Percentiles rank a stretch among this genome's conserved stretches.
phyloP scores from a whole-genome alignment of 495 filamentous ascomycete genomes.

The Gamarada debralockiae region DNA sequence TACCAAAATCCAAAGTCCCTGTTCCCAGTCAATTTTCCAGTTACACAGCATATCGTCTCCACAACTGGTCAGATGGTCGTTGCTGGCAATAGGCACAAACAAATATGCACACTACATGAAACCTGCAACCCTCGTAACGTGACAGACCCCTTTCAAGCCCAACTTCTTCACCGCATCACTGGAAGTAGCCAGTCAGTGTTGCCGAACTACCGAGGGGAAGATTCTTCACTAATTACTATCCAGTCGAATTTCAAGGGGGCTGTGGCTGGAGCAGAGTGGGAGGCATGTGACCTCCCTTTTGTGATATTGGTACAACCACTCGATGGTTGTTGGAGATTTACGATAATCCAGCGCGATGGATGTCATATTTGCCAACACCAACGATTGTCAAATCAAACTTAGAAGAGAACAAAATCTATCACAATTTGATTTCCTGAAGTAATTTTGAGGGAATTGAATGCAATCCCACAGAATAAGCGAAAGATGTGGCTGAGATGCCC shows the following conservation, averaged over 20 bases:
- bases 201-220: background rate
- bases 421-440: too few relatives aligned
- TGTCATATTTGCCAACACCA: background rate
- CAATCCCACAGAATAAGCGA: too few relatives aligned
- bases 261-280: too few relatives aligned
- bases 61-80: slow-evolving; percentile 8
- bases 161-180: background rate
- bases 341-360: slow-evolving; percentile 1
- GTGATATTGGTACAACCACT: slow-evolving; percentile 12
- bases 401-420: too few relatives aligned
- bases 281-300: slow-evolving; percentile 10
- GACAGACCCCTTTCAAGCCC: background rate
- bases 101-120: background rate
- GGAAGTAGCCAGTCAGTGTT: background rate
- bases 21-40: slow-evolving; percentile 1
- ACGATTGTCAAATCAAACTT: too few relatives aligned
- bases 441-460: too few relatives aligned
- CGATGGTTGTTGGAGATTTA: background rate
- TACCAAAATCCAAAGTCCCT: background rate
- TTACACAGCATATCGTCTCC: slow-evolving; percentile 8
- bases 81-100: background rate
- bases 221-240: background rate
- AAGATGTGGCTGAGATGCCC: too few relatives aligned
- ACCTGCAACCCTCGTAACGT: background rate
- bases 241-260: background rate